Percentiles rank a stretch among this genome's conserved stretches.
These are phyloP conservation scores for Carex littledalei DNA, from an alignment of 176 grass and related monocot species.

Conservation along the genomic window DNA sequence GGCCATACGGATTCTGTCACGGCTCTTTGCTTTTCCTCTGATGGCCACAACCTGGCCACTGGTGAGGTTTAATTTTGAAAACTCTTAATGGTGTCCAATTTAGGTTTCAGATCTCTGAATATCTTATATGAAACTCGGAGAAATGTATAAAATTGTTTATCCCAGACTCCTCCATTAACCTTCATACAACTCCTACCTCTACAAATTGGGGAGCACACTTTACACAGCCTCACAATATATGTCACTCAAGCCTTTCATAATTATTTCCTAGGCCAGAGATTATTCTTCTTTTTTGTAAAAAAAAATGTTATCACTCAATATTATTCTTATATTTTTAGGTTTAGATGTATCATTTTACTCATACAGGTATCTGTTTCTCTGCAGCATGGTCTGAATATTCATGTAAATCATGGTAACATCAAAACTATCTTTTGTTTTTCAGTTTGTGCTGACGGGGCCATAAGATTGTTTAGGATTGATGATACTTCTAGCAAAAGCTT, in stretches of 20 bases:
- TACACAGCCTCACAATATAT: no score
- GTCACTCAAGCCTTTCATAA: not conserved
- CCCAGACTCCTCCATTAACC: not conserved
- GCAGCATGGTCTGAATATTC: not conserved
- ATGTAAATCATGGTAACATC: not conserved
- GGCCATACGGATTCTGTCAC: constrained; percentile 75
- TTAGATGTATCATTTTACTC: not conserved
- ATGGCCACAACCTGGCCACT: constrained; percentile 61
- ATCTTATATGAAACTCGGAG: not conserved
- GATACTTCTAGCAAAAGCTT: constrained; percentile 93
- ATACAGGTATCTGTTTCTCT: not conserved
- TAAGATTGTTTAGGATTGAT: constrained; percentile 76
- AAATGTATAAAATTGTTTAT: not conserved
- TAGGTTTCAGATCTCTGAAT: not conserved
- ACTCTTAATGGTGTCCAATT: not conserved
- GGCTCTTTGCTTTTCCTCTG: constrained; percentile 59
- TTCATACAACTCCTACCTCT: not conserved
- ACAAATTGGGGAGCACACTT: not conserved
- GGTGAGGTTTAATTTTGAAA: constrained; percentile 29
- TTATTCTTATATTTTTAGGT: not conserved
- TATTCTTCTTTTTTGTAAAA: not conserved
- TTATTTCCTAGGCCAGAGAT: not conserved
- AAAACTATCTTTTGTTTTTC: constrained; percentile 21
- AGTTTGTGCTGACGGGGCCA: constrained; percentile 84
- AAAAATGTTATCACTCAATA: not conserved